Evolutionary conservation across 208 protist species (phyloP).

Genomic region (Porcisia hertigi): DNA sequence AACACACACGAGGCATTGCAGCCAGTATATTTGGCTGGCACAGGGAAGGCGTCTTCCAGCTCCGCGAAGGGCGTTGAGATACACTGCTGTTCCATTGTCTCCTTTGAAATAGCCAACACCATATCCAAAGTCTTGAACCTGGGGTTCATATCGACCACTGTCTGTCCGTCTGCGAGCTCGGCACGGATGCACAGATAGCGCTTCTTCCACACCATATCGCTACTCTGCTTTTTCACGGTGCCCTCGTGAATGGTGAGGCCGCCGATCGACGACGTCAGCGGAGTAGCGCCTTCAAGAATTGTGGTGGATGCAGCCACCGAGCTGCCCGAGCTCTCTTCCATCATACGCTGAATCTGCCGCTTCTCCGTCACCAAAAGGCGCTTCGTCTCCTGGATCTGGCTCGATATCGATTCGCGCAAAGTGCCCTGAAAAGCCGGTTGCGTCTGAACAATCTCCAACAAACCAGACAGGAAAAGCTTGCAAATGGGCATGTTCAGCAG

Average conservation of each 20-base stretch:
- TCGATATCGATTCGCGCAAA: conserved; percentile 60
- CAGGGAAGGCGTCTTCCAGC: conserved; percentile 76
- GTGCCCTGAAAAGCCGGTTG: conserved; percentile 58
- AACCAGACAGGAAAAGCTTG: conserved; percentile 73
- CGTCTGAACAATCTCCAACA: conserved; percentile 78
- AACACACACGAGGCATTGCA: conserved; percentile 74
- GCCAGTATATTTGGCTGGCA: conserved; percentile 77
- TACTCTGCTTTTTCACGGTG: conserved; percentile 73
- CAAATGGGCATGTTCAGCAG: conserved; percentile 74
- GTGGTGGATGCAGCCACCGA: conserved; percentile 53
- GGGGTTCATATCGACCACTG: conserved; percentile 45
- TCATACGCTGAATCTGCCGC: conserved; percentile 37
- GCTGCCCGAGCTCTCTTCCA: conserved; percentile 58
- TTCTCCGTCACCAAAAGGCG: conserved; percentile 53
- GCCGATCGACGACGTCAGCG: conserved; percentile 51
- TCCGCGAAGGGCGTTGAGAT: conserved; percentile 76
- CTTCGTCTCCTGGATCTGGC: conserved; percentile 69
- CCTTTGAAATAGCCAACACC: conserved; percentile 72
- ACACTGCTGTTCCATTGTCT: conserved; percentile 81
- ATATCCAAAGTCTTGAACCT: conserved; percentile 73
- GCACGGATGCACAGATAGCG: conserved; percentile 79
- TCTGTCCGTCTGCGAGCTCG: conserved; percentile 61
- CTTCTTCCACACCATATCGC: conserved; percentile 74
- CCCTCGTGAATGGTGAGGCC: conserved; percentile 65
- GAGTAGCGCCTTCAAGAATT: conserved; percentile 67